Conservation (phyloP, 148 eudicot species). For the Nyssa sinensis region DNA sequence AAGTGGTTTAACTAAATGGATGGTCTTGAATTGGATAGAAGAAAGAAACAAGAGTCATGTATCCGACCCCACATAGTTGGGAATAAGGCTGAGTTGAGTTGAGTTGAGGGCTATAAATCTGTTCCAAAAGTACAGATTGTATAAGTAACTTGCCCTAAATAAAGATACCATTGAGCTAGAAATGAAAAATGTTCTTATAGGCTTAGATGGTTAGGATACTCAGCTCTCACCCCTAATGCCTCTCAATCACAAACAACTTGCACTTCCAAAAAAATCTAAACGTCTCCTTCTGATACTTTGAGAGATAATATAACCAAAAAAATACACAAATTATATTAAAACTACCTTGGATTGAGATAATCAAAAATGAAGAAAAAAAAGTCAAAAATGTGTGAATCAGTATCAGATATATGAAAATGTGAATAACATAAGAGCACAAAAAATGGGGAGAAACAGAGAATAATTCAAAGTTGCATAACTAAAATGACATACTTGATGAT, state of each 20-base stretch:
- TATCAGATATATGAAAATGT: no score
- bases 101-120: neutral
- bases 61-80: no score
- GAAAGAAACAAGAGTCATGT: no score
- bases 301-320: neutral
- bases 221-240: neutral
- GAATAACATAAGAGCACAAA: no score
- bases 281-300: neutral
- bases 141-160: neutral
- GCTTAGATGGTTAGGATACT: neutral
- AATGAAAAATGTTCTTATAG: neutral
- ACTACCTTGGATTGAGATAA: neutral
- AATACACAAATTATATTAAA: neutral
- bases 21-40: no score
- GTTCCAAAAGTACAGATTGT: neutral
- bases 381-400: neutral
- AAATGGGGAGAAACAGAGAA: neutral
- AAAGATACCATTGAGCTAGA: neutral
- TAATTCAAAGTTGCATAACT: neutral
- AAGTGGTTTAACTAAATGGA: no score
- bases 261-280: neutral
- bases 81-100: no score
- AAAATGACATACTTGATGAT: conserved; percentile 64
- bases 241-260: neutral
- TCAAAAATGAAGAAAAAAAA: neutral